Evolutionary conservation across 805 yeast species (phyloP).

Genomic region (Kodamaea laetipori): DNA sequence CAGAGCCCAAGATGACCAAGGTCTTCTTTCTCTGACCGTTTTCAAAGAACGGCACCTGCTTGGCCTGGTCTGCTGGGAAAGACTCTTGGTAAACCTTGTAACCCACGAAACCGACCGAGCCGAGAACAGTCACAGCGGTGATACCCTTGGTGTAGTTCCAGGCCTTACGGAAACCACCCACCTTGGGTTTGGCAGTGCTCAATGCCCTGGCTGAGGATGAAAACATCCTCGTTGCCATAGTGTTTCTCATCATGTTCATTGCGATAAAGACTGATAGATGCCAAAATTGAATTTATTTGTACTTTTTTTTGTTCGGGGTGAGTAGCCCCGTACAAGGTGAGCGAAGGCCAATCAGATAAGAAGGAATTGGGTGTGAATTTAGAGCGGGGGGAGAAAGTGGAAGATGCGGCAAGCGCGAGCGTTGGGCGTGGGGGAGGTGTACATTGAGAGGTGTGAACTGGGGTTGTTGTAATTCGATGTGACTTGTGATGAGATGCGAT

Average conservation of each 20-base stretch:
- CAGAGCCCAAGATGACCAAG: conserved; percentile 82
- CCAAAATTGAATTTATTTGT: neutral
- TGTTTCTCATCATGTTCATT: conserved; percentile 7
- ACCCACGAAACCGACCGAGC: conserved; percentile 50
- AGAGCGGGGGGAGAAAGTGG: conserved; percentile 15
- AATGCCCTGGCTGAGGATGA: conserved; percentile 26
- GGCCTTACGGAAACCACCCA: conserved; percentile 36
- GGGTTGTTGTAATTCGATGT: neutral
- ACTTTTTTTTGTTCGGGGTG: neutral
- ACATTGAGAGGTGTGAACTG: too few relatives aligned
- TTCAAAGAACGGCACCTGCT: conserved; percentile 57
- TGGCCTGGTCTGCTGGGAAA: conserved; percentile 59
- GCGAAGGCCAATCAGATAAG: conserved; percentile 6
- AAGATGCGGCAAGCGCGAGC: neutral
- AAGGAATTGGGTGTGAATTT: conserved; percentile 16
- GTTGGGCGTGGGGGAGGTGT: neutral
- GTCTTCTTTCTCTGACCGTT: conserved; percentile 68
- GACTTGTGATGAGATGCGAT: neutral
- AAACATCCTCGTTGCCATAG: conserved; percentile 22
- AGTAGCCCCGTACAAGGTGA: neutral
- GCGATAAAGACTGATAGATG: conserved; percentile 4
- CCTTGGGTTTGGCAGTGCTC: conserved; percentile 19
- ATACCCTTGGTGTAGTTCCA: conserved; percentile 53
- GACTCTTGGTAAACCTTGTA: conserved; percentile 66
- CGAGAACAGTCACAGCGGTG: conserved; percentile 53